Conservation (phyloP, 2,329 filamentous ascomycete species). For the Colletotrichum trifolii region DNA sequence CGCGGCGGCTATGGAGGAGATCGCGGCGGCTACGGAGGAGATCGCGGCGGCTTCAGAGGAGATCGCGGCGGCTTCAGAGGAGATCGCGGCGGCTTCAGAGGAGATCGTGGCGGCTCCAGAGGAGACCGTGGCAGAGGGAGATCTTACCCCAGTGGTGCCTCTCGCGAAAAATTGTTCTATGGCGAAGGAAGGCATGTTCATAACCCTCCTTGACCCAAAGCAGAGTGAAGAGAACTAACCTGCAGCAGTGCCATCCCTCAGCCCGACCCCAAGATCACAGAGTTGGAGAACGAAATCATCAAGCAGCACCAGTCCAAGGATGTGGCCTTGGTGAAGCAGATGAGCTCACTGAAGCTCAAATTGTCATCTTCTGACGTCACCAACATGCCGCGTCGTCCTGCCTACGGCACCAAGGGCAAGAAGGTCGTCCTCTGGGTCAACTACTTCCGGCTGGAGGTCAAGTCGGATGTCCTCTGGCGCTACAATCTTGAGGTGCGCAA, state of each 20-base stretch:
- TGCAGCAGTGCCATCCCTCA: conserved; percentile 29
- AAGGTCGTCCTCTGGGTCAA: conserved; percentile 63
- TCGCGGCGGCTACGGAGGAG: conserved; percentile 32
- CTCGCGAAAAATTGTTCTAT: conserved; percentile 31
- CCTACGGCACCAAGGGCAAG: conserved; percentile 58
- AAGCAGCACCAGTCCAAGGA: conserved; percentile 42
- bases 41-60: conserved; percentile 30
- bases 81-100: conserved; percentile 13
- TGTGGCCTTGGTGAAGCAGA: conserved; percentile 46
- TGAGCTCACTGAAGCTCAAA: conserved; percentile 48
- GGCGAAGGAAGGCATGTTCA: conserved; percentile 34
- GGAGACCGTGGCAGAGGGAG: conserved; percentile 30
- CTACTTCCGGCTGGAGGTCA: conserved; percentile 60
- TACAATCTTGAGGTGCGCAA: conserved; percentile 56
- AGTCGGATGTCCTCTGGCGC: conserved; percentile 51
- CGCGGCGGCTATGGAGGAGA: conserved; percentile 37
- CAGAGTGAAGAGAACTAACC: conserved; percentile 7
- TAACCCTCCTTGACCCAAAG: conserved; percentile 27
- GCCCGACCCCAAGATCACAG: conserved; percentile 43
- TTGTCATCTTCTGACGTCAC: conserved; percentile 19
- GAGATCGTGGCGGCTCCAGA: conserved; percentile 19
- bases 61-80: conserved; percentile 17
- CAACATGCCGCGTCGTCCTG: conserved; percentile 57
- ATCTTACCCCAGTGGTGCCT: too few relatives aligned
- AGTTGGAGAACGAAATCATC: conserved; percentile 56